A percentile compares a stretch with the other conserved stretches of the same genome.
Conservation (phyloP, 164 flowering plant genomes). For the Umbilicus rupestris region DNA sequence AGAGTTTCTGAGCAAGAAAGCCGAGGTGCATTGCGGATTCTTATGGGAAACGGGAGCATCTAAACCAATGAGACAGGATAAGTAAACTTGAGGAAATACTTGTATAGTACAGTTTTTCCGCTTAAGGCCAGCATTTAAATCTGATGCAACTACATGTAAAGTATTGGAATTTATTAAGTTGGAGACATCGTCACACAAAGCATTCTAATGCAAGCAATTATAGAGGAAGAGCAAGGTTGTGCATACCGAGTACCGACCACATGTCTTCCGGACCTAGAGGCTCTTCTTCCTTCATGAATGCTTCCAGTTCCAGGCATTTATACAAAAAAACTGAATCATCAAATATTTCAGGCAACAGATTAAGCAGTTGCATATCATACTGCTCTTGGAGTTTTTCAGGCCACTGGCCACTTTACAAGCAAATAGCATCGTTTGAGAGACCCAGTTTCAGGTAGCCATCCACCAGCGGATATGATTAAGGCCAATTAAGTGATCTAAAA, state of each 20-base stretch:
- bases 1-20: not conserved
- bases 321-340: slow-evolving; percentile 70
- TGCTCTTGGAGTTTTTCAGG: slow-evolving; percentile 33
- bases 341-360: slow-evolving; percentile 58
- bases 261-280: slow-evolving; percentile 97
- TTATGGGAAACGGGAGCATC: not conserved
- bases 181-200: not conserved
- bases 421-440: slow-evolving; percentile 33
- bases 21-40: not conserved
- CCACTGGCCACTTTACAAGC: slow-evolving; percentile 66
- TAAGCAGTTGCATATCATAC: slow-evolving; percentile 42
- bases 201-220: not conserved
- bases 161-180: not conserved
- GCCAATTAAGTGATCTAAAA: too few species aligned
- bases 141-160: too few species aligned
- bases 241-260: slow-evolving; percentile 75
- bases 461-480: too few species aligned
- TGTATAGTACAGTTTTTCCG: too few species aligned
- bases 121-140: too few species aligned
- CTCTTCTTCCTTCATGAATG: slow-evolving; percentile 90
- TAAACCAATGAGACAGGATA: too few species aligned
- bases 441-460: slow-evolving; percentile 17
- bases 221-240: not conserved
- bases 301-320: slow-evolving; percentile 85
- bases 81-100: too few species aligned